Evolutionary conservation across 257 asterid species (phyloP).

Genomic region (Salvia miltiorrhiza): DNA sequence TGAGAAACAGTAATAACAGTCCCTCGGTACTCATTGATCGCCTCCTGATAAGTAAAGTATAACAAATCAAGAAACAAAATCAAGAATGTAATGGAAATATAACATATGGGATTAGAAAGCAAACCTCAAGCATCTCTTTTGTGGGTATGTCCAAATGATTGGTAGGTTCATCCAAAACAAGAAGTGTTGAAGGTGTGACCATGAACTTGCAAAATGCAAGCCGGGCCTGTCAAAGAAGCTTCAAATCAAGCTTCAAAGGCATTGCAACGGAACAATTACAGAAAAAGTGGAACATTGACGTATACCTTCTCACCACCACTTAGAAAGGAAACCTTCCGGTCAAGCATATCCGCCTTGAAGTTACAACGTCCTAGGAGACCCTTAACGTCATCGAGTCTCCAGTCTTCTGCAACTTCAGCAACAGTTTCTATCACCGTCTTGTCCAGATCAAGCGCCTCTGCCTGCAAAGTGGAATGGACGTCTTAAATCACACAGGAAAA

Average conservation of each 20-base stretch:
- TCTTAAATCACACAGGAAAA: not conserved
- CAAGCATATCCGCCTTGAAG: constrained; percentile 86
- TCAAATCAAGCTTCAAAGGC: not conserved
- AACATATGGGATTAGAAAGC: not conserved
- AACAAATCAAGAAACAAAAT: constrained; percentile 4
- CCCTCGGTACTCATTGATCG: constrained; percentile 86
- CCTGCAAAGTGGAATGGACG: constrained; percentile 40
- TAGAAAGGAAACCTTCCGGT: constrained; percentile 80
- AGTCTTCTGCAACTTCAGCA: constrained; percentile 89
- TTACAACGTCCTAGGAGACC: constrained; percentile 93
- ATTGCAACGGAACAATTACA: not conserved
- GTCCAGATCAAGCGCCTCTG: constrained; percentile 92
- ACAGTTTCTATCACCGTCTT: constrained; percentile 76
- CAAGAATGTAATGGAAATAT: not conserved
- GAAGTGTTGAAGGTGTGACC: constrained; percentile 93
- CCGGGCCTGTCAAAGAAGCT: constrained; percentile 60
- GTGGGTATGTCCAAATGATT: constrained; percentile 94
- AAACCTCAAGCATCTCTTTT: constrained; percentile 98
- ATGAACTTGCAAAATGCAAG: constrained; percentile 98
- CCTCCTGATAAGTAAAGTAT: constrained; percentile 51
- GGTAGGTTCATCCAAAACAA: constrained; percentile 93
- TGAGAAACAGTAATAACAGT: constrained; percentile 95
- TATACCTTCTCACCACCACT: constrained; percentile 99
- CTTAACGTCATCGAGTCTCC: constrained; percentile 96
- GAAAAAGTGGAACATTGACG: not conserved